phyloP scores from a whole-genome alignment of 768 basidiomycete genomes.

The Hericium rajendrae region DNA sequence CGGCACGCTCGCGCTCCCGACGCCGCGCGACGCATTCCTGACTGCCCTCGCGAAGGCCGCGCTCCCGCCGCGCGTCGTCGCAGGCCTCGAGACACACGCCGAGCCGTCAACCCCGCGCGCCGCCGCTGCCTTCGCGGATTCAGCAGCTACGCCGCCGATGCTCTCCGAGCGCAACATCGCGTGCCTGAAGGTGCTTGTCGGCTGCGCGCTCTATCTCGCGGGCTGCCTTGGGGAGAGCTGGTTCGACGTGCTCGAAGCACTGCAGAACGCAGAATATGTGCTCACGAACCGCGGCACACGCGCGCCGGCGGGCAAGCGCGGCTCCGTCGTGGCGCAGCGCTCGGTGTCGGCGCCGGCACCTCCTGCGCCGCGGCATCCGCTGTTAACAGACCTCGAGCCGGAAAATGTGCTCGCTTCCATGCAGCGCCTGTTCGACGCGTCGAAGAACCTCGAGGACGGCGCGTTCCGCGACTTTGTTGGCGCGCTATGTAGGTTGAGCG shows the following conservation, averaged over 20 bases:
- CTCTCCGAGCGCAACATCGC: conserved; percentile 86
- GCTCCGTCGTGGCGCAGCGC: conserved; percentile 8
- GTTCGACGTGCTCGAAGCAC: conserved; percentile 82
- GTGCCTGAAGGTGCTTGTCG: conserved; percentile 76
- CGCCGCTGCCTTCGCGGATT: conserved; percentile 34
- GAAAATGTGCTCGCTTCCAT: conserved; percentile 68
- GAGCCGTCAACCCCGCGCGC: conserved; percentile 55
- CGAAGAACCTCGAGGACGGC: conserved; percentile 71
- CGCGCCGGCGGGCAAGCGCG: conserved; percentile 8
- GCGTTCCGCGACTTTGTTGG: conserved; percentile 72
- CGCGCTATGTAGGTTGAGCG: conserved; percentile 78
- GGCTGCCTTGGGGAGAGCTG: conserved; percentile 85
- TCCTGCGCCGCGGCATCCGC: conserved; percentile 30
- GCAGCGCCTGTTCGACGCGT: conserved; percentile 78
- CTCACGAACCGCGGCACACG: conserved; percentile 50
- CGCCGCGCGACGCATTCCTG: conserved; percentile 90
- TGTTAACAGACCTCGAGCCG: conserved; percentile 64
- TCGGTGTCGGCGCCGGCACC: neutral
- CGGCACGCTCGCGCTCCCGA: conserved; percentile 78
- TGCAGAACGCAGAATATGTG: conserved; percentile 95
- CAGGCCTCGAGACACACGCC: conserved; percentile 57
- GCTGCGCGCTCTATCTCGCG: conserved; percentile 70
- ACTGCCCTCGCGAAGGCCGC: conserved; percentile 84
- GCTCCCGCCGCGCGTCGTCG: conserved; percentile 84
- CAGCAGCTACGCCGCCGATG: conserved; percentile 50